Evolutionary conservation across 805 yeast genomes (phyloP), one percentile per base, ranked within the genome.

Genomic region (Kodamaea sagamina): DNA sequence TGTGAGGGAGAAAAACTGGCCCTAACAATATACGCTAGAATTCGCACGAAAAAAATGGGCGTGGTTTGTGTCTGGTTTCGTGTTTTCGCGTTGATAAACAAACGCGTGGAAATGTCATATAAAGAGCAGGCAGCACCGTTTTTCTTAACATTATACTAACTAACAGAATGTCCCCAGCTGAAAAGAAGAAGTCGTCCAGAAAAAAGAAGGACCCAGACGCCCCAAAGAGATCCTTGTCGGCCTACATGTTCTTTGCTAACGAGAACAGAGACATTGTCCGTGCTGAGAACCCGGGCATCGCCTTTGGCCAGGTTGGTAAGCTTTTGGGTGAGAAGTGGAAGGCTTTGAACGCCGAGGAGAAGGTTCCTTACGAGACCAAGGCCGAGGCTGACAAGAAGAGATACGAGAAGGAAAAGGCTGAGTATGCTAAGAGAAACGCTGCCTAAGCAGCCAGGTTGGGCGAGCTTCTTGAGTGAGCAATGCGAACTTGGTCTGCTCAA

Each of bases 231-330:
- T 89, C 97, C 18, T 75, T 93, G 66, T 89, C 97, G 48, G 97
- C 98, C 39, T 93, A 92, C 83, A 90, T 93, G 98, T 92, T 88
- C 81, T 93, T 90, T 64, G 98, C 99, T 58, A 89, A 89, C 67
- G 97, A 89, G 63, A 86, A 87, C 79, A 90, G 99, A 78, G 97
- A 92, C 71, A 80, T 82, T 52, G 96, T 93, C 55, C 83, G 96
- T 68, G 83, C 92, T 50, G 98, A 90, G 68, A 89, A 92, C 79
- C 97, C 98, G 59, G 97, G 96, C 65, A 86, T 90, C 57, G 73
- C 90, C 32, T 93, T 93, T 62, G 99, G 95, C 55, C 95, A 89
- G 74, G 92, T 93, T 53, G 98, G 98, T 65, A 89, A 85, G 71
- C 68, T 89, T 49, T 81, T 93, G 61, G 99, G 99, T 68, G 97